Evolutionary conservation across 108 stramenopile species (phyloP), one percentile per base, ranked within the genome.

Genomic region (Stephanodiscus minutulus): DNA sequence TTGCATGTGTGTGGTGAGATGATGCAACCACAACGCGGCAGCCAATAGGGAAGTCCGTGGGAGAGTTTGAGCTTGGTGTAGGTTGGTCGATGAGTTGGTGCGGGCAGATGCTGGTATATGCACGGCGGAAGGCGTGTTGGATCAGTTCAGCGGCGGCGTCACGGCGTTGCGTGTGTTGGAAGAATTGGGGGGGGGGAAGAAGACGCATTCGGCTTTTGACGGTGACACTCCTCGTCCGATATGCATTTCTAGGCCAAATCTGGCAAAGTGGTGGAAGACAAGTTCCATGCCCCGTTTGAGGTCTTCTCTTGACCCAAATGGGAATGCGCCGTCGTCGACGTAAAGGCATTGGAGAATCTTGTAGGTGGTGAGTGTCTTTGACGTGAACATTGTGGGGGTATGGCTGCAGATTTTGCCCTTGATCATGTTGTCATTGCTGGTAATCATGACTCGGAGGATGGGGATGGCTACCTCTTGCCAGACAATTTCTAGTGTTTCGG

Each of bases 141-240:
- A 33, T 33, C 5, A 33, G 31, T 33, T 2, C 5, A 5, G 31
- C 31, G 5, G 31, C 31, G 31, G 31, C 31, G 5, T 33, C 5
- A 5, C 5, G 3, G 2, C 31, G 5, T 33, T 33, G 31, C 31
- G 31, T 5, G 5, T 46, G 43, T 21, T 36, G 27, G 13, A 54
- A 52, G 53, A 54, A 52, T 49, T 25, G 18, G 64, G 3, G 18
- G n/a, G n/a, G 15, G 64, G n/a, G 24, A 18, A 15, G 70, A 44
- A 71, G 1, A 71, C 28, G 33, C 37, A 39, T 55, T 73, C 61
- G 7, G 72, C 64, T 64, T 73, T 73, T 5, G 20, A 20, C 13
- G 28, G 13, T 25, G 46, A 20, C 3, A 27, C 43, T 13, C 31
- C 61, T 49, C 33, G 5, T 5, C 63, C 72, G 35, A 73, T 17